Percentiles rank a stretch among this genome's conserved stretches.
phyloP scores from a whole-genome alignment of 2,329 filamentous ascomycete genomes.

The Gaeumannomyces sp. region DNA sequence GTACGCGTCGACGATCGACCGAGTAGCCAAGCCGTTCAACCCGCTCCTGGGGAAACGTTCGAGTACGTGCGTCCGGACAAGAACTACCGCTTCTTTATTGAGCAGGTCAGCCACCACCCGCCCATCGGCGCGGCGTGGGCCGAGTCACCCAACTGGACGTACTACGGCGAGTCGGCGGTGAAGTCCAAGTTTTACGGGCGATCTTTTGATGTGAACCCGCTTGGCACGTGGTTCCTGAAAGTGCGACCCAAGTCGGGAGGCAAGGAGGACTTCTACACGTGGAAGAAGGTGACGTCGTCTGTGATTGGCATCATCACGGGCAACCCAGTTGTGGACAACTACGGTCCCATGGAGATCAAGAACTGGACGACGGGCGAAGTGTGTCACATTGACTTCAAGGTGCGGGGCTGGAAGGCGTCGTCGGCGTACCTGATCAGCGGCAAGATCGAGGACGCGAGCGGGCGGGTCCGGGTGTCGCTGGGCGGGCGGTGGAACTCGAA shows the following conservation, averaged over 20 bases:
- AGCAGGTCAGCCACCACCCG: conserved; percentile 97
- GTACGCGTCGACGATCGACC: conserved; percentile 93
- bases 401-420: conserved; percentile 90
- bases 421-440: conserved; percentile 85
- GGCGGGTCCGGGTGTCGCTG: conserved; percentile 80
- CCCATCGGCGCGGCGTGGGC: conserved; percentile 90
- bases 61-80: conserved; percentile 95
- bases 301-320: conserved; percentile 99
- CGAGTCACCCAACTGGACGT: conserved; percentile 90
- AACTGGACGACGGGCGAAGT: conserved; percentile 94
- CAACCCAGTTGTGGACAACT: conserved; percentile 95
- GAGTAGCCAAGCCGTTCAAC: conserved; percentile 97
- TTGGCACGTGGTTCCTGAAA: conserved; percentile 94
- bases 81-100: conserved; percentile 96
- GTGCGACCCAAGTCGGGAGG: conserved; percentile 70
- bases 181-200: conserved; percentile 97
- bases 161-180: conserved; percentile 92
- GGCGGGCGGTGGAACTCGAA: conserved; percentile 97
- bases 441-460: conserved; percentile 72
- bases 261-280: conserved; percentile 86
- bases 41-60: conserved; percentile 94
- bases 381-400: conserved; percentile 87
- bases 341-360: conserved; percentile 93
- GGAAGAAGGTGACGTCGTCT: conserved; percentile 97
- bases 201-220: conserved; percentile 92